These are phyloP conservation scores for Fusarium hostae DNA, from an alignment of 2,329 filamentous ascomycete genomes.

Conservation along the genomic window DNA sequence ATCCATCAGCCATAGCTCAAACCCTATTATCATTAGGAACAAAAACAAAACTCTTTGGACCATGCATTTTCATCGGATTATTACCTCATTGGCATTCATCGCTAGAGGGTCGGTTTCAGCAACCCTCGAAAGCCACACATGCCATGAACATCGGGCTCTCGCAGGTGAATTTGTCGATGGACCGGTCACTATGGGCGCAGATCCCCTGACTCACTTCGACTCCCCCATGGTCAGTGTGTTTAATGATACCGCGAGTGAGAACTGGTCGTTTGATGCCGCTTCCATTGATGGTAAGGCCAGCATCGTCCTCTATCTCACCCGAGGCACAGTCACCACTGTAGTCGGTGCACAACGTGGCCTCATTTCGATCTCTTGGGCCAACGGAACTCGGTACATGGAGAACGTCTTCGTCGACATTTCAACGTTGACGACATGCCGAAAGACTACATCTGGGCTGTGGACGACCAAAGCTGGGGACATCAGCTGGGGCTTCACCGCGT, in stretches of 20 bases:
- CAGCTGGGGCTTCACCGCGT: neutral
- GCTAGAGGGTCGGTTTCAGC: neutral
- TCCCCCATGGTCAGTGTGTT: neutral
- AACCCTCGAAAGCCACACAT: neutral
- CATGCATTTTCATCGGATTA: neutral
- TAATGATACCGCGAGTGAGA: neutral
- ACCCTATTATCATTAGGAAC: neutral
- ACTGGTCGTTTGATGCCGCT: neutral
- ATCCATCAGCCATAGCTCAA: neutral
- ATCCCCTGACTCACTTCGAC: neutral
- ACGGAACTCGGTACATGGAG: neutral
- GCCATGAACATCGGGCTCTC: neutral
- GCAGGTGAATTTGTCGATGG: neutral
- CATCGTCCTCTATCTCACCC: neutral
- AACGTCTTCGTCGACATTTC: neutral
- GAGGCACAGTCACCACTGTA: neutral
- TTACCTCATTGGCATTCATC: neutral
- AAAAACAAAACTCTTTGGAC: neutral
- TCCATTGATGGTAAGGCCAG: neutral
- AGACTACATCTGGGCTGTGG: neutral
- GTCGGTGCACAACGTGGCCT: neutral
- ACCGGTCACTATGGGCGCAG: neutral
- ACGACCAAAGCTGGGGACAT: neutral
- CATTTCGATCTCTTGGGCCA: neutral
- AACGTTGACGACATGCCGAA: neutral